Percentiles rank a stretch among this genome's conserved stretches.
Conservation (phyloP, 306 rosid species). For the Aeschynomene evenia region DNA sequence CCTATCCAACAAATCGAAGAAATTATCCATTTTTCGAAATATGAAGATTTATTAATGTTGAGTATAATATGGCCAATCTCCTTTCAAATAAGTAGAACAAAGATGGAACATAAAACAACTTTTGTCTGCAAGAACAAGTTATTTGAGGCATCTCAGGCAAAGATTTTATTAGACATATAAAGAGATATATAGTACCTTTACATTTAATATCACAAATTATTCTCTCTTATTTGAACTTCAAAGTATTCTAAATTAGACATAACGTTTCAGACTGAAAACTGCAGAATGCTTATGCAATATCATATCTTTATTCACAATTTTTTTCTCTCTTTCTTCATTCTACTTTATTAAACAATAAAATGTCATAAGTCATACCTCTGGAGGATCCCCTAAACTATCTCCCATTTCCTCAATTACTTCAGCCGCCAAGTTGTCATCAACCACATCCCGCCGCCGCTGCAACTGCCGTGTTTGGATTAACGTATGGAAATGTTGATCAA, state of each 20-base stretch:
- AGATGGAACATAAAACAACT: constrained; percentile 4
- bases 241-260: constrained; percentile 2
- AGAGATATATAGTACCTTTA: neutral
- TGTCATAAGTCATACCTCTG: constrained; percentile 62
- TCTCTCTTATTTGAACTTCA: constrained; percentile 20
- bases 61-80: neutral
- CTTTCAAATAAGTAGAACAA: neutral
- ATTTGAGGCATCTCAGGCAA: neutral
- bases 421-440: constrained; percentile 84
- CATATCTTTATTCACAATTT: neutral
- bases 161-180: constrained; percentile 12
- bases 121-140: constrained; percentile 23
- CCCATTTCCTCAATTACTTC: constrained; percentile 95
- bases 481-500: constrained; percentile 91
- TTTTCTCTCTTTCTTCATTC: neutral
- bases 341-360: constrained; percentile 13
- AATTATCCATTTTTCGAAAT: constrained; percentile 3
- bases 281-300: neutral
- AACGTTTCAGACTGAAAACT: constrained; percentile 3
- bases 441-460: constrained; percentile 84
- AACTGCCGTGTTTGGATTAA: constrained; percentile 91
- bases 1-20: constrained; percentile 45
- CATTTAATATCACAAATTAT: constrained; percentile 14
- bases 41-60: neutral
- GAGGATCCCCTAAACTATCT: constrained; percentile 86